Evolutionary conservation across 768 basidiomycete genomes (phyloP), one percentile per base, ranked within the genome.

Genomic region (Tricholoma hemisulphureum): DNA sequence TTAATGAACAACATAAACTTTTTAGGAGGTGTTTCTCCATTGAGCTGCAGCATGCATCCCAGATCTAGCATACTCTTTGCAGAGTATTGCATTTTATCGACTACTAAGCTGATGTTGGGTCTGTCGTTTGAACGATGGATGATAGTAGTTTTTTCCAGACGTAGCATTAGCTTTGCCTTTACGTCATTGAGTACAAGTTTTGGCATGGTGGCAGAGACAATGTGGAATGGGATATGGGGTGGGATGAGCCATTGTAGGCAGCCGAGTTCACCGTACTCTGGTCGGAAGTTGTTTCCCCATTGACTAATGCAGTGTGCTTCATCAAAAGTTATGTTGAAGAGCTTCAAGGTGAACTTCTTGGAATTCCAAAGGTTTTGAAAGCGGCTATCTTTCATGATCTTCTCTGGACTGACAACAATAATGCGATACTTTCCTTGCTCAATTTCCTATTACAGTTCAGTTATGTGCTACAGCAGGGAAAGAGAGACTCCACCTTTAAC

Each of bases 241-340:
- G 16, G 35, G 10, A 57, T 23, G 21, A 58, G 43, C 13, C 37
- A 53, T 23, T 51, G 56, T 14, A 64, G 69, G 32, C 51, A 43
- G 46, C 51, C 67, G 32, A 58, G 20, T 13, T 70, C 49, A 16
- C 32, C 48, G 51, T 75, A 78, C 45, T 72, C 69, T 1, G 59
- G 59, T 0, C 69, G 63, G 46, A 78, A 77, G 13, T 11, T 11
- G n/a, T 41, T 18, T 41, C 70, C 69, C 75, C 75, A 77, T 35
- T 63, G 53, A 32, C 61, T 69, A 32, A 77, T 63, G 57, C 74
- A 75, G 53, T 77, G 75, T 0, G 58, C 74, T 54, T 76, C 71
- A 52, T 77, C 74, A 45, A 73, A 65, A 1, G 69, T 55, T 2
- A 77, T 55, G 43, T 66, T 65, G 39, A 75, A 61, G 1, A 75